Base-by-base conservation (phyloP, 106 monocot genomes). In the Acorus gramineus region DNA sequence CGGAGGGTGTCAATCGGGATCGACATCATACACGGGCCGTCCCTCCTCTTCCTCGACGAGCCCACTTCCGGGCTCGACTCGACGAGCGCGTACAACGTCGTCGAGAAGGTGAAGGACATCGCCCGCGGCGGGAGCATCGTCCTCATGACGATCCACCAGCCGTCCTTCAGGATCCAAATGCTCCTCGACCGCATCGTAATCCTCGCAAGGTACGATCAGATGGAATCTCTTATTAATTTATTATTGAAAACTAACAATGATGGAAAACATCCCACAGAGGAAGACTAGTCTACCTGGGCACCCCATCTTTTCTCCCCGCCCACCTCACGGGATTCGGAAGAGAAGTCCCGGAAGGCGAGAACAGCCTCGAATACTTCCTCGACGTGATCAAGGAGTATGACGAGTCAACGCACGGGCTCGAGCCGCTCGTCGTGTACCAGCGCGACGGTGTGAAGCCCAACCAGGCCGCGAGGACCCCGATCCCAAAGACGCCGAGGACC, bases 51-150 rank as follows among this genome's bases (percentile, higher is more conserved):
- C 53, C 73, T 82, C 0, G 82, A 82, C 13, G 82, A 82, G 67
- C 82, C 82, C n/a, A 82, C 82, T 2, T 78, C 82, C 0, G 82
- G 82, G 3, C 74, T 83, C 4, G 82, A 83, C 68, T 80, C 80
- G 3, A 71, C 76, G 12, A 80, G 76, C 9, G 75, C 80, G 3
- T 64, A 75, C 57, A 71, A 62, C 45, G 80, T 80, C 11, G 74
- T 74, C 13, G 68, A 78, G 77, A 78, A 78, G 65, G 70, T 82
- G 53, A 77, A 71, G 67, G 70, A 67, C 14, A 80, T 75, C 0
- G 75, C 80, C 3, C 70, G 50, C 11, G 71, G 8, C 28, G 80
- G 80, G 0, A 80, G 80, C 65, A 71, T 80, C 11, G 80, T 80
- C 48, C 71, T 80, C 52, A 80, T 80, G 75, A 80, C 80, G 42